Evolutionary conservation across 257 asterid species (phyloP), one percentile per base, ranked within the genome.

Genomic region (Euphrasia confusa): DNA sequence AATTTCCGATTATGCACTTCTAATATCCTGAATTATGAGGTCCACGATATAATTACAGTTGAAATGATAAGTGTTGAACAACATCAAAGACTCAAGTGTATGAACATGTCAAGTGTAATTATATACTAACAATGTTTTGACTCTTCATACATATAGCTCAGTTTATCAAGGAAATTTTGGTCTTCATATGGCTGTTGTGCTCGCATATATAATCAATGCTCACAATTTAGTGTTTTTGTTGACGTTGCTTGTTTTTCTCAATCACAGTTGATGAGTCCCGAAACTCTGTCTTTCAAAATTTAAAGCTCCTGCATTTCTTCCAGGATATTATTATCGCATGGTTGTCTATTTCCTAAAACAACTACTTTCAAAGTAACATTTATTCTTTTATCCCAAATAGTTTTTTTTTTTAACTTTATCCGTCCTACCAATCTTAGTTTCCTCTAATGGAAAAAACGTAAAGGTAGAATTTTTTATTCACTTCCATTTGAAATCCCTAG

Each of bases 361-460:
- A 35, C 42, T 21, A 32, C 21, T 42, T 9, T 50, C 10, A 11
- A 48, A 63, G 58, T 35, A 54, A 63, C 15, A 10, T 45, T 18
- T 50, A 32, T 15, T 54, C 21, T 21, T 33, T 33, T 33, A 33
- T 8, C 39, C 39, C 9, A 7, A 42, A 56, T 61, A 35, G 54
- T 21, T 21, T 21, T 45, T 45, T 50, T 59, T 63, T 10, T n/a
- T 44, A 11, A 44, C 52, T 52, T 8, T 54, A 58, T 35, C 32
- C 27, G 4, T 35, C 42, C 32, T 30, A 40, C 11, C 24, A 27
- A 30, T 58, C 33, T 11, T 12, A 44, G 35, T 44, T 52, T 30
- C 49, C 10, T 66, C 60, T 26, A 33, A 8, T 58, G 62, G 50
- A n/a, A 61, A 70, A 35, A 11, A 54, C 37, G 47, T 71, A 53